Evolutionary conservation across 768 basidiomycete species (phyloP), one percentile per base, ranked within the genome.

Genomic region (Suillus occidentalis): DNA sequence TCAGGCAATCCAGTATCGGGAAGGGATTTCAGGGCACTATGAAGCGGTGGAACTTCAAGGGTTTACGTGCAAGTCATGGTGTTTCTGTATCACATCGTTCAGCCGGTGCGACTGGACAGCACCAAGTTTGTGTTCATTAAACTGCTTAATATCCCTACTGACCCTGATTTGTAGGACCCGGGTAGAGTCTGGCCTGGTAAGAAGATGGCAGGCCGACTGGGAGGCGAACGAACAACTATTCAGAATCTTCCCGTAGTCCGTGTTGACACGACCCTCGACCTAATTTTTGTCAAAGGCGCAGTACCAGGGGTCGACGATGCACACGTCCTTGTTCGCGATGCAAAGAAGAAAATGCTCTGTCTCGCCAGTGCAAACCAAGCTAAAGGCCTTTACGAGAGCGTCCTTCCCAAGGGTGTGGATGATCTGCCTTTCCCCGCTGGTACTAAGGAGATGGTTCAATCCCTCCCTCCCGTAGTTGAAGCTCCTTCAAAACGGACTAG

Each of bases 21-120:
- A 99, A 99, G 78, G 97, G 97, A 9, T 98, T 96, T 77, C 92
- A 94, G 68, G 97, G 97, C 71, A 88, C 85, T 36, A 99, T 99
- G 97, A 99, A 99, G 76, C 84, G 94, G 56, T 95, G 94, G 89
- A 89, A 90, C 40, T 99, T 97, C 80, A 86, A 89, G 71, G 97
- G 97, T 77, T 79, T 95, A 37, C 86, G 89, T 55, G 96, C 95
- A 2, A 93, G 94, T 78, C 97, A 99, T 75, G 97, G 97, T 89
- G 92, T 94, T 56, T 98, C 97, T 66, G 74, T 95, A 68, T 94
- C 94, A 10, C 97, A 99, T 82, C 90, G 97, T 73, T 90, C 91
- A 10, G 87, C 90, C 31, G 97, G 97, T 72, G 92, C 95, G 8
- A 96, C 92, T 9, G 97, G 97, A 77, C 91, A 91, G 71, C 94